Evolutionary conservation across 2,329 filamentous ascomycete genomes (phyloP).

Genomic region (Pyrenophora graminea): DNA sequence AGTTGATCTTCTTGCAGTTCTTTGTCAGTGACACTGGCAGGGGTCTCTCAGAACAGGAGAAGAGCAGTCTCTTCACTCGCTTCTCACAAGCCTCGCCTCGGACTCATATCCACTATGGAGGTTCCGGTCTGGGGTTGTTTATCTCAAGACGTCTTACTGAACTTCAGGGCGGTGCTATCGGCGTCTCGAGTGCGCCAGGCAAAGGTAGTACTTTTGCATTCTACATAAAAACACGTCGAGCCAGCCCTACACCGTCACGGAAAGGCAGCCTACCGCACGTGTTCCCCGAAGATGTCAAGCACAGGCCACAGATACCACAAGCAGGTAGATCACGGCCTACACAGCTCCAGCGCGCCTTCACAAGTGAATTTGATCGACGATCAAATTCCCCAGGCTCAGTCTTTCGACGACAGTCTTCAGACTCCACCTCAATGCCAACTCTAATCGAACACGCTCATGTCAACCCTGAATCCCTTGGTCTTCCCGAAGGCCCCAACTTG

Average conservation of each 20-base stretch:
- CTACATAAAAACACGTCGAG: constrained; percentile 34
- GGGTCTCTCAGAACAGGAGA: constrained; percentile 46
- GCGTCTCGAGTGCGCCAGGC: constrained; percentile 26
- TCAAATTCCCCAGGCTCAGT: neutral
- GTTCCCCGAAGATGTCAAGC: constrained; percentile 29
- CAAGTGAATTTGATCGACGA: neutral
- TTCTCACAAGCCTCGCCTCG: constrained; percentile 40
- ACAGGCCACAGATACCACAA: constrained; percentile 15
- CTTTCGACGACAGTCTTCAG: neutral
- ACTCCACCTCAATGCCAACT: neutral
- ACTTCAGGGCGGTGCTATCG: constrained; percentile 40
- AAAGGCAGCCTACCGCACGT: constrained; percentile 23
- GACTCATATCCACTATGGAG: constrained; percentile 47
- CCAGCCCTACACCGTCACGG: constrained; percentile 13
- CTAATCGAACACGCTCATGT: constrained; percentile 1
- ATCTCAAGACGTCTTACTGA: constrained; percentile 40
- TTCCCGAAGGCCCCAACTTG: constrained; percentile 9
- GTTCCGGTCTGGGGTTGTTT: constrained; percentile 42
- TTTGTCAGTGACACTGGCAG: constrained; percentile 48
- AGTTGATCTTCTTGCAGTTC: constrained; percentile 39
- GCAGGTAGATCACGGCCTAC: constrained; percentile 4
- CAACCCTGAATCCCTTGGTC: constrained; percentile 7
- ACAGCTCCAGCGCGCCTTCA: constrained; percentile 4
- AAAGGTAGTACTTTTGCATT: constrained; percentile 41
- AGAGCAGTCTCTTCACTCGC: constrained; percentile 34